These are phyloP conservation scores for Macrophomina pseudophaseolina DNA, from an alignment of 2,329 filamentous ascomycete species.

Conservation along the genomic window DNA sequence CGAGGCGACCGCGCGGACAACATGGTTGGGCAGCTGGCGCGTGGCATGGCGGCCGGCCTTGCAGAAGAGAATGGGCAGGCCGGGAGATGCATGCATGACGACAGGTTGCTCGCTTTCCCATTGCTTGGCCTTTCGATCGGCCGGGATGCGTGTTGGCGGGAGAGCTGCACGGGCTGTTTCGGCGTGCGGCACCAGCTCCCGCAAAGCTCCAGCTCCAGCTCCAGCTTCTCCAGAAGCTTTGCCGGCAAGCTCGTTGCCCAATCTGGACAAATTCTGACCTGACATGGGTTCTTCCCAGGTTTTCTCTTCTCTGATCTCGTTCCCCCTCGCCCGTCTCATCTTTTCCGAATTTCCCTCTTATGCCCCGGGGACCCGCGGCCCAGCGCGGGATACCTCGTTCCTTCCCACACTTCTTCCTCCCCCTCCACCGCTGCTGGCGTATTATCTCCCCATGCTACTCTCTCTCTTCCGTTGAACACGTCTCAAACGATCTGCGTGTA, in stretches of 20 bases:
- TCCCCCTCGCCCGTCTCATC: slow-evolving; percentile 9
- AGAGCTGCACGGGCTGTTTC: slow-evolving; percentile 17
- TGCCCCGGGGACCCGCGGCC: neutral
- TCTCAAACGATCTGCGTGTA: too few relatives aligned
- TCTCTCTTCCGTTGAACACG: neutral
- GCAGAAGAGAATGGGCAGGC: slow-evolving; percentile 5
- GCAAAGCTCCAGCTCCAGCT: neutral
- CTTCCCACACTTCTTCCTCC: slow-evolving; percentile 21
- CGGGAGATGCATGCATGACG: slow-evolving; percentile 14
- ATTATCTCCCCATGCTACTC: neutral
- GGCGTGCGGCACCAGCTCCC: neutral
- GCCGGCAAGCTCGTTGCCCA: slow-evolving; percentile 16
- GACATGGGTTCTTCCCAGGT: neutral
- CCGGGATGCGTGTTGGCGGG: slow-evolving; percentile 9
- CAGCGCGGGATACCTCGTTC: slow-evolving; percentile 16
- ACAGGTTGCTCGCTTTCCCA: slow-evolving; percentile 4
- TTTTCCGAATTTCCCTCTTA: neutral
- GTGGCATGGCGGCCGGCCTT: neutral
- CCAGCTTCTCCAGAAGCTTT: neutral
- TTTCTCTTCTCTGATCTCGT: neutral
- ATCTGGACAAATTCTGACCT: slow-evolving; percentile 18
- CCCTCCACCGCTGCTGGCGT: neutral
- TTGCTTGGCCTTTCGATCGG: slow-evolving; percentile 4
- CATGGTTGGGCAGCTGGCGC: neutral
- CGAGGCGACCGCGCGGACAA: neutral